Conservation (phyloP, 1,139 yeast species). For the Hyphopichia wangnamkhiaoensis region DNA sequence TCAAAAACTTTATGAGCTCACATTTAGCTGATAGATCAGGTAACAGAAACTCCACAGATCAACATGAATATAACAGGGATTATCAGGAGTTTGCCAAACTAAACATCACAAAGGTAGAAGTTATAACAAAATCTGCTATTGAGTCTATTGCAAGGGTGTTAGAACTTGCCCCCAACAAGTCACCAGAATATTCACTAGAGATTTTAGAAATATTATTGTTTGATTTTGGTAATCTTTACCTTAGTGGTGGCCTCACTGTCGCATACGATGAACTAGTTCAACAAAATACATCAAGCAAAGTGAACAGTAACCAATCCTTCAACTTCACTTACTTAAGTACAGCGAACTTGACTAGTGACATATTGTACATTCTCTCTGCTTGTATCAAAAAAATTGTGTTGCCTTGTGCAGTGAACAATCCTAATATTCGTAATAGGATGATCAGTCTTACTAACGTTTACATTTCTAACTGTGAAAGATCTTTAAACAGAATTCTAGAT, state of each 20-base stretch:
- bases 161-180: conserved; percentile 67
- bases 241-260: conserved; percentile 75
- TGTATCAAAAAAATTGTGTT: conserved; percentile 70
- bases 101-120: conserved; percentile 55
- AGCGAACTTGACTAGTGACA: conserved; percentile 60
- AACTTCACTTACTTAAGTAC: conserved; percentile 51
- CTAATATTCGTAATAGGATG: conserved; percentile 63
- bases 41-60: conserved; percentile 24
- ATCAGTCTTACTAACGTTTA: conserved; percentile 67
- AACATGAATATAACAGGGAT: conserved; percentile 17
- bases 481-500: conserved; percentile 65
- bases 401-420: conserved; percentile 68
- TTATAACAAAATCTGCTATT: conserved; percentile 67
- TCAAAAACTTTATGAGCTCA: conserved; percentile 41
- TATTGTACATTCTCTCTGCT: conserved; percentile 67
- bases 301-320: conserved; percentile 23
- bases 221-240: conserved; percentile 72
- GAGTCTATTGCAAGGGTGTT: conserved; percentile 80
- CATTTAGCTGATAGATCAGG: conserved; percentile 28
- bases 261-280: conserved; percentile 49
- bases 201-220: conserved; percentile 66
- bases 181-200: conserved; percentile 66
- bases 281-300: conserved; percentile 25
- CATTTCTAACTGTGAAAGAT: conserved; percentile 65
- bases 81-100: conserved; percentile 33